A percentile compares a stretch with the other conserved stretches of the same genome.
Evolutionary conservation across 371 early-diverging fungal genomes (phyloP).

Genomic region (Syncephalastrum contaminatum): DNA sequence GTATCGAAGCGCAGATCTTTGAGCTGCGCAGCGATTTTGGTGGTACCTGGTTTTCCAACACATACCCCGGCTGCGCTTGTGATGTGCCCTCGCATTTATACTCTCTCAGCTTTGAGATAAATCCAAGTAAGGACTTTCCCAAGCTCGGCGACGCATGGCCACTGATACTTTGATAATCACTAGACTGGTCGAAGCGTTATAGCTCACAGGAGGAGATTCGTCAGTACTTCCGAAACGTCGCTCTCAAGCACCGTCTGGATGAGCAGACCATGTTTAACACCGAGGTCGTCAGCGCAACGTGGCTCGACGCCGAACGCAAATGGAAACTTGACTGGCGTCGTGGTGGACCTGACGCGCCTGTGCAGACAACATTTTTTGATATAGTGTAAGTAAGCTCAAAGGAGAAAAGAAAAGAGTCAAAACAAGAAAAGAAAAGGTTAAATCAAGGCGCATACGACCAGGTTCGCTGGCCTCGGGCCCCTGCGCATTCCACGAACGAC

Average conservation of each 20-base stretch:
- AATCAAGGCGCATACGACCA: not conserved
- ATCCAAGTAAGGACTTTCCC: slow-evolving; percentile 30
- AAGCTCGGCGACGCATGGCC: too few species aligned
- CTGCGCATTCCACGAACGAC: slow-evolving; percentile 54
- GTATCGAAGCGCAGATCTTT: slow-evolving; percentile 44
- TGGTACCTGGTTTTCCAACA: slow-evolving; percentile 59
- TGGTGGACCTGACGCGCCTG: slow-evolving; percentile 5
- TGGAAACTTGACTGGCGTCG: slow-evolving; percentile 40
- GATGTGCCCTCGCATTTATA: slow-evolving; percentile 60
- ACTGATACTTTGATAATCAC: slow-evolving; percentile 2
- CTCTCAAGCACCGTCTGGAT: slow-evolving; percentile 44
- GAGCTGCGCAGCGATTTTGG: slow-evolving; percentile 54
- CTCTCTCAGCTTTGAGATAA: slow-evolving; percentile 45
- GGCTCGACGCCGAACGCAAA: slow-evolving; percentile 42
- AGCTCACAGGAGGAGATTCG: slow-evolving; percentile 46
- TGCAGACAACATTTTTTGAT: slow-evolving; percentile 20
- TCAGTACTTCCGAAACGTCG: slow-evolving; percentile 45
- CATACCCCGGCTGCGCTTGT: slow-evolving; percentile 62
- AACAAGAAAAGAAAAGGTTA: not conserved
- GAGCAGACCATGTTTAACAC: slow-evolving; percentile 46
- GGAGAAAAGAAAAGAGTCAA: slow-evolving; percentile 15
- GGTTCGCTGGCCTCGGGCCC: slow-evolving; percentile 25
- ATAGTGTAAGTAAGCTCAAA: slow-evolving; percentile 30
- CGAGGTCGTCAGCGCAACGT: slow-evolving; percentile 35
- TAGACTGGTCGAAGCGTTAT: slow-evolving; percentile 51